Conservation (phyloP, 495 filamentous ascomycete species). For the Haplographium delicatum region DNA sequence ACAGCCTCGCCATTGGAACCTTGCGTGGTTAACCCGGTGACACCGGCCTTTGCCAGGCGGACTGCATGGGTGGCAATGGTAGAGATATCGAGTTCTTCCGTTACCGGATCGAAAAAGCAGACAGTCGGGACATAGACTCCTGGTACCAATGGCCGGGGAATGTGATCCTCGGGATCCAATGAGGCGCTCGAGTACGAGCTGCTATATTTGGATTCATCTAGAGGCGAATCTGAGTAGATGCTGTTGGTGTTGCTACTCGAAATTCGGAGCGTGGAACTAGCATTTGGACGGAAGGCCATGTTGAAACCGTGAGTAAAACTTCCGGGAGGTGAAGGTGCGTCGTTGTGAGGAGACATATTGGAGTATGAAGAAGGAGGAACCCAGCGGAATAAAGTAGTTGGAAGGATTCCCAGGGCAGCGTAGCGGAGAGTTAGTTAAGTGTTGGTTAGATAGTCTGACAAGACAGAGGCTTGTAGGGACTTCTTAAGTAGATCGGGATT, state of each 20-base stretch:
- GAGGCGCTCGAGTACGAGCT: conserved; percentile 33
- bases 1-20: conserved; percentile 90
- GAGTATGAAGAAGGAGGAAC: conserved; percentile 1
- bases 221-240: conserved; percentile 33
- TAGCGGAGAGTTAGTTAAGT: not conserved
- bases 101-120: conserved; percentile 77
- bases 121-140: conserved; percentile 84
- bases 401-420: not conserved
- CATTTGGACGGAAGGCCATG: conserved; percentile 31
- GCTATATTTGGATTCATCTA: conserved; percentile 39
- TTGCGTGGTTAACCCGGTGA: conserved; percentile 77
- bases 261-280: conserved; percentile 24
- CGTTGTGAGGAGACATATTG: conserved; percentile 47
- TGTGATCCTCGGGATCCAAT: conserved; percentile 33
- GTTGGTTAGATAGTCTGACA: not conserved
- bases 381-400: not conserved
- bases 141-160: conserved; percentile 56
- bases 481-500: conserved; percentile 15
- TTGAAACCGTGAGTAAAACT: conserved; percentile 40
- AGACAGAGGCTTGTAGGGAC: conserved; percentile 6
- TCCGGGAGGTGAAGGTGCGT: conserved; percentile 43
- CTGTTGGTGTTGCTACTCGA: conserved; percentile 32
- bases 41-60: conserved; percentile 74
- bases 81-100: conserved; percentile 66
- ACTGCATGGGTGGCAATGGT: conserved; percentile 72